Evolutionary conservation across 2,329 filamentous ascomycete species (phyloP).

Genomic region (Cercospora brassicicola): DNA sequence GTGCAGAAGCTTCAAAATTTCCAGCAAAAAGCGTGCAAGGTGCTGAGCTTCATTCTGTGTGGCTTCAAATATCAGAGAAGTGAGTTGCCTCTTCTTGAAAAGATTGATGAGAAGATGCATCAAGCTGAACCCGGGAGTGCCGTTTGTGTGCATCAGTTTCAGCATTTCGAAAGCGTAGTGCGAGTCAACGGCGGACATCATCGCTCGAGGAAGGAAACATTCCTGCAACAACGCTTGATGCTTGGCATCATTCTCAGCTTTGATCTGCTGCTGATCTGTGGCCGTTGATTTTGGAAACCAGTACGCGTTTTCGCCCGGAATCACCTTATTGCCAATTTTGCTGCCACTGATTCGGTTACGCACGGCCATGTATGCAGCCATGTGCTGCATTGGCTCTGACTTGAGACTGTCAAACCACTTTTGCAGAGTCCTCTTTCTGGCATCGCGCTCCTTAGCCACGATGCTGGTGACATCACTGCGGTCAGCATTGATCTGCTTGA

Average conservation of each 20-base stretch:
- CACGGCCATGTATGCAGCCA: constrained; percentile 66
- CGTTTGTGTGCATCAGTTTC: constrained; percentile 80
- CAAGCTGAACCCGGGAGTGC: constrained; percentile 81
- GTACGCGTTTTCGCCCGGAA: constrained; percentile 32
- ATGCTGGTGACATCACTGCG: constrained; percentile 69
- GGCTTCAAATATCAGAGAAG: constrained; percentile 81
- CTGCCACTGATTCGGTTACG: constrained; percentile 68
- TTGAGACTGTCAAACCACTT: constrained; percentile 68
- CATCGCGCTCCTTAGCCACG: constrained; percentile 66
- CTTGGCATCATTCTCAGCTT: constrained; percentile 56
- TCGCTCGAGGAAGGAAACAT: constrained; percentile 84
- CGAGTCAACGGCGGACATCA: constrained; percentile 81
- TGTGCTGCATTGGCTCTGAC: constrained; percentile 71
- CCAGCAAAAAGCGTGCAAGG: constrained; percentile 84
- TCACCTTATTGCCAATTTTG: constrained; percentile 60
- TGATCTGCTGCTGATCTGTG: constrained; percentile 17
- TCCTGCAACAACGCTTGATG: constrained; percentile 81
- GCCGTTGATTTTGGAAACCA: constrained; percentile 64
- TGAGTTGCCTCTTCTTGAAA: constrained; percentile 78
- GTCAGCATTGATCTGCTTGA: constrained; percentile 67
- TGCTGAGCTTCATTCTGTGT: constrained; percentile 90
- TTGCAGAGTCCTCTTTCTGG: constrained; percentile 67
- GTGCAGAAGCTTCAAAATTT: constrained; percentile 75
- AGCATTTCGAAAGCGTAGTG: constrained; percentile 86
- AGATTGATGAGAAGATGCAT: constrained; percentile 80